Conservation (phyloP, 306 rosid genomes). For the Abrus pulchellus region DNA sequence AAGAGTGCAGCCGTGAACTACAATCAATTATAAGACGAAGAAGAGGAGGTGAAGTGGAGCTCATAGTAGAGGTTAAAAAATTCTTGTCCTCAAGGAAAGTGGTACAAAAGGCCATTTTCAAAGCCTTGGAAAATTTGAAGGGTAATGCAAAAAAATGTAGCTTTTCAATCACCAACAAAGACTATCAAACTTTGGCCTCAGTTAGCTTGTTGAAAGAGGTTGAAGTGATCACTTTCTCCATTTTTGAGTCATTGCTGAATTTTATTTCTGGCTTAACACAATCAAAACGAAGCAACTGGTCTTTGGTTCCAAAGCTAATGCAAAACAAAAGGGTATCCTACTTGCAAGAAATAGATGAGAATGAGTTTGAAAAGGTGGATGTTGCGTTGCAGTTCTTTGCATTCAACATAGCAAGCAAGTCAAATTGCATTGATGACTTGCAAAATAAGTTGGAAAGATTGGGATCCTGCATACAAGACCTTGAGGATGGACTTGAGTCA, state of each 20-base stretch:
- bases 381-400: slow-evolving; percentile 49
- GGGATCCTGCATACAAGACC: slow-evolving; percentile 52
- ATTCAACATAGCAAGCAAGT: slow-evolving; percentile 42
- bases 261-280: slow-evolving; percentile 48
- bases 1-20: slow-evolving; percentile 49
- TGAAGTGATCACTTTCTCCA: slow-evolving; percentile 42
- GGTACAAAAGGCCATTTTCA: slow-evolving; percentile 50
- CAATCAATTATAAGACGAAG: slow-evolving; percentile 54
- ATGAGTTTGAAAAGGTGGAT: slow-evolving; percentile 55
- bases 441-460: slow-evolving; percentile 45
- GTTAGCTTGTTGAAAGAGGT: slow-evolving; percentile 50
- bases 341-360: slow-evolving; percentile 41
- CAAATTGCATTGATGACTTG: slow-evolving; percentile 37
- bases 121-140: slow-evolving; percentile 51
- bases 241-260: slow-evolving; percentile 51
- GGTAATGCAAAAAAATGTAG: slow-evolving; percentile 41
- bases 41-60: slow-evolving; percentile 45
- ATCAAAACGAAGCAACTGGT: slow-evolving; percentile 44
- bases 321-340: slow-evolving; percentile 41
- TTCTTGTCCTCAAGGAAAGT: slow-evolving; percentile 53
- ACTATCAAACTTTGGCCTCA: slow-evolving; percentile 35
- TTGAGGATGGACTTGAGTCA: slow-evolving; percentile 56
- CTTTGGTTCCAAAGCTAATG: slow-evolving; percentile 54
- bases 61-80: slow-evolving; percentile 46
- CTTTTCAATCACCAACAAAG: slow-evolving; percentile 12